Evolutionary conservation across 176 grass and related monocot genomes (phyloP).

Genomic region (Lolium rigidum): DNA sequence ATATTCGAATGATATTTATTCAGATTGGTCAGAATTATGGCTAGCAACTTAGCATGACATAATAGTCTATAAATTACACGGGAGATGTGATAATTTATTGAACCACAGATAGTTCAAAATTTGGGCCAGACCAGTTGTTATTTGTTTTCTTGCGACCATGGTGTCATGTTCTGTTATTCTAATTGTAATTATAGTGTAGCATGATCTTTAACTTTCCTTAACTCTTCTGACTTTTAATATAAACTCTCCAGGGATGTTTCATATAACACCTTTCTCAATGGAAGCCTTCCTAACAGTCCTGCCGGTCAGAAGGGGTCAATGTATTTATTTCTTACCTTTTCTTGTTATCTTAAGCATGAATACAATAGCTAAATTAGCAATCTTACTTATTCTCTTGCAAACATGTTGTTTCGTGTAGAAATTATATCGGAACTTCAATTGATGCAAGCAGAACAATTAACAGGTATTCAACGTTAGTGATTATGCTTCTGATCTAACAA

Average conservation of each 20-base stretch:
- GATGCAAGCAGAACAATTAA: neutral
- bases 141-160: no score
- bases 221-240: constrained; percentile 31
- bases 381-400: constrained; percentile 21
- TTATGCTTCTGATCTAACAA: neutral
- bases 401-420: constrained; percentile 14
- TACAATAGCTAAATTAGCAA: neutral
- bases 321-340: constrained; percentile 34
- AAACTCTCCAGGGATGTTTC: constrained; percentile 63
- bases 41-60: no score
- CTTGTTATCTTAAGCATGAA: neutral
- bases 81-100: no score
- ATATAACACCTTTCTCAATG: constrained; percentile 40
- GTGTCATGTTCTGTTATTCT: neutral
- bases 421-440: constrained; percentile 46
- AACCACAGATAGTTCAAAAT: no score
- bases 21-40: no score
- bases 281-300: constrained; percentile 22
- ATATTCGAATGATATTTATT: neutral
- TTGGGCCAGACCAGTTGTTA: no score
- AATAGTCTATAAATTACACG: no score
- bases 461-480: constrained; percentile 45
- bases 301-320: neutral
- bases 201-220: constrained; percentile 11
- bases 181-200: neutral